A percentile compares a stretch with the other conserved stretches of the same genome.
Evolutionary conservation across 441 rosid genomes (phyloP).

Genomic region (Cnidoscolus chayamansa): DNA sequence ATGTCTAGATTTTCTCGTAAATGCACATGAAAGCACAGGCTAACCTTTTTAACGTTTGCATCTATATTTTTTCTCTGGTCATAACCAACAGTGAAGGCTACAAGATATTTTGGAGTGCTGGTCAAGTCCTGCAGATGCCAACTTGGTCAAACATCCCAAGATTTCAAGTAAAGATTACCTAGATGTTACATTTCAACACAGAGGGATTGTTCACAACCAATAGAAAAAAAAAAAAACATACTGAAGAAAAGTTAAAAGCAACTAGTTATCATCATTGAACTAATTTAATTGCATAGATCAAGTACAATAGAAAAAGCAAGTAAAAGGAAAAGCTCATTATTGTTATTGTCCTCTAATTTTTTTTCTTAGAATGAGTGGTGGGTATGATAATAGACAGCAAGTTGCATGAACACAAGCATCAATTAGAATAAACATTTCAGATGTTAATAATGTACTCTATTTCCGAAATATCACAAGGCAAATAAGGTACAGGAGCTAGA

Average conservation of each 20-base stretch:
- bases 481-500: neutral
- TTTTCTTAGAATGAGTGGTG: too few species aligned
- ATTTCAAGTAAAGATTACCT: constrained; percentile 2
- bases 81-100: constrained; percentile 88
- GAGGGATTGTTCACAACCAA: neutral
- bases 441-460: neutral
- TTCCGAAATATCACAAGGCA: constrained; percentile 2
- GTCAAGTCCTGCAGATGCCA: constrained; percentile 68
- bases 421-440: neutral
- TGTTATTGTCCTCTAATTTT: too few species aligned
- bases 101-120: constrained; percentile 68
- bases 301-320: neutral
- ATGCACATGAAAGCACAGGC: constrained; percentile 3
- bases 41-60: constrained; percentile 85
- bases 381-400: neutral
- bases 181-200: neutral
- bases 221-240: too few species aligned
- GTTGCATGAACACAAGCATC: neutral
- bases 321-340: too few species aligned
- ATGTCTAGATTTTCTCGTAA: neutral
- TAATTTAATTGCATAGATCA: too few species aligned
- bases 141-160: constrained; percentile 20
- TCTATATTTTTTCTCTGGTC: constrained; percentile 72
- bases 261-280: too few species aligned
- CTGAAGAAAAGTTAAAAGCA: too few species aligned